Conservation (phyloP, 192 early-diverging fungal genomes). For the Backusella macrospora region DNA sequence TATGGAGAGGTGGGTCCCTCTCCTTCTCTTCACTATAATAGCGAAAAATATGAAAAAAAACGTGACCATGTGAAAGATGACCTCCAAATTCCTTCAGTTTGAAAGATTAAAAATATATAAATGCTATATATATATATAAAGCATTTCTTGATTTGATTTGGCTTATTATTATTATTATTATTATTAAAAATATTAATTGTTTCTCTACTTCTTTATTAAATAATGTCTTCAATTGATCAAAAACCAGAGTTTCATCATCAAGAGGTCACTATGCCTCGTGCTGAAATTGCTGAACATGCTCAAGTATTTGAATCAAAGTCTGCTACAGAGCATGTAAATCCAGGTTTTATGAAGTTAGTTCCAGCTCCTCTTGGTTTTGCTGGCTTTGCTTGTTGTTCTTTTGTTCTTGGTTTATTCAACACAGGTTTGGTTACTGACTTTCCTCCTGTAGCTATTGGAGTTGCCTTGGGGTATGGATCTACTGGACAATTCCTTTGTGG, state of each 20-base stretch:
- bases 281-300: background rate
- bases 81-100: background rate
- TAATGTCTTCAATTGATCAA: slow-evolving; percentile 9
- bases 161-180: background rate
- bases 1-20: background rate
- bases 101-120: slow-evolving; percentile 2
- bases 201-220: slow-evolving; percentile 3
- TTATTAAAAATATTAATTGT: background rate
- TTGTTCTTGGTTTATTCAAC: slow-evolving; percentile 26
- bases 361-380: slow-evolving; percentile 27
- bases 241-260: slow-evolving; percentile 7
- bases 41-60: background rate
- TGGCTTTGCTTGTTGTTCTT: slow-evolving; percentile 19
- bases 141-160: slow-evolving; percentile 7
- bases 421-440: slow-evolving; percentile 17
- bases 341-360: background rate
- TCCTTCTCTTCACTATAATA: background rate
- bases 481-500: slow-evolving; percentile 24
- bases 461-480: slow-evolving; percentile 19
- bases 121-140: slow-evolving; percentile 3
- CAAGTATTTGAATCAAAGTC: background rate
- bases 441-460: slow-evolving; percentile 30
- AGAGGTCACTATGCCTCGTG: background rate
- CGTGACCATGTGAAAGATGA: background rate
- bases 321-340: background rate